These are phyloP conservation scores for Saccharomycopsis javanensis DNA, from an alignment of 805 yeast genomes.

Conservation along the genomic window DNA sequence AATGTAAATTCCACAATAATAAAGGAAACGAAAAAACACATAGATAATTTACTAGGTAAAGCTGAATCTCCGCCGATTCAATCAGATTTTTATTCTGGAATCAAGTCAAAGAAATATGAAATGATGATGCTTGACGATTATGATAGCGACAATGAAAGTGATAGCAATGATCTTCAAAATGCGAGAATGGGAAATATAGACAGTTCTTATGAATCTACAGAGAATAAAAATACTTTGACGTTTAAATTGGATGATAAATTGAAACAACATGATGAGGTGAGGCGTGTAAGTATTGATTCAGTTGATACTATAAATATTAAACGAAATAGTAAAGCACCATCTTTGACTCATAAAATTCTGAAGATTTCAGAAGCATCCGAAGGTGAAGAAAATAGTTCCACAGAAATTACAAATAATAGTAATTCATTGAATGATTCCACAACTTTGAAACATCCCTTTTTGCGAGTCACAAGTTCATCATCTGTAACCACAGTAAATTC, in stretches of 20 bases:
- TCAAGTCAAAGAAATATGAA: not conserved
- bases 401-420: not conserved
- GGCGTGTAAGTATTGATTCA: not conserved
- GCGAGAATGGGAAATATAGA: not conserved
- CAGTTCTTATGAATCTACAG: not conserved
- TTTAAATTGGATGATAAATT: not conserved
- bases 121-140: constrained; percentile 2
- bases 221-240: not conserved
- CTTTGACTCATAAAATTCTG: constrained; percentile 9
- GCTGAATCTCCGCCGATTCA: constrained; percentile 19
- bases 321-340: not conserved
- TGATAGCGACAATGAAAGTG: constrained; percentile 1
- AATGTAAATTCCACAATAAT: constrained; percentile 7
- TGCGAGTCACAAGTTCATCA: not conserved
- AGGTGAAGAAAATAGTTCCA: constrained; percentile 4
- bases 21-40: constrained; percentile 2
- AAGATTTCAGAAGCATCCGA: constrained; percentile 17
- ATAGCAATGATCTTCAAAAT: not conserved
- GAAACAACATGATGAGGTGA: not conserved
- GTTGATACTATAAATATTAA: not conserved
- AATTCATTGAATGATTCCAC: not conserved
- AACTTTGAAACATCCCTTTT: not conserved
- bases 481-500: not conserved
- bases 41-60: constrained; percentile 7
- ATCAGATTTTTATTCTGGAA: constrained; percentile 13